These are phyloP conservation scores for Blastocladiella emersonii DNA, from an alignment of 371 early-diverging fungal species.

Conservation along the genomic window DNA sequence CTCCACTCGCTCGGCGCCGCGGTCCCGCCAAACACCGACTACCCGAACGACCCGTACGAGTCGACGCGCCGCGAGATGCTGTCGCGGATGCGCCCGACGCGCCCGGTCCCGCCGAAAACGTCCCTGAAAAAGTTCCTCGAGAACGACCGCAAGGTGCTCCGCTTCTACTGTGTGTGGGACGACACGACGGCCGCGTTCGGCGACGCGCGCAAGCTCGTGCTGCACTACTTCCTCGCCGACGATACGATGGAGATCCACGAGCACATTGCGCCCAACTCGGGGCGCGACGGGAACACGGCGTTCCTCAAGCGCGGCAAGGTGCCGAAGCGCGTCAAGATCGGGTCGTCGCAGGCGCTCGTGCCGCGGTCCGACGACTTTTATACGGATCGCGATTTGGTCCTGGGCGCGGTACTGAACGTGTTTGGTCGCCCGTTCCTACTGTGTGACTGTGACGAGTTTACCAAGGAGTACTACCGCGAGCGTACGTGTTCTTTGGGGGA, in stretches of 20 bases:
- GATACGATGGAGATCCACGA: slow-evolving; percentile 39
- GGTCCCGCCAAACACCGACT: slow-evolving; percentile 21
- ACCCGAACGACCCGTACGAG: slow-evolving; percentile 34
- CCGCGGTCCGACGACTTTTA: slow-evolving; percentile 21
- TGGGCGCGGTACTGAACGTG: slow-evolving; percentile 33
- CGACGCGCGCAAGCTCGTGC: slow-evolving; percentile 34
- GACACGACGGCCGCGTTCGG: slow-evolving; percentile 36
- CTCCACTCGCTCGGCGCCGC: slow-evolving; percentile 13
- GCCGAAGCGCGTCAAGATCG: slow-evolving; percentile 17
- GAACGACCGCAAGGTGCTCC: slow-evolving; percentile 38
- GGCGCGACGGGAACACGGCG: slow-evolving; percentile 24
- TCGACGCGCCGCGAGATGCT: slow-evolving; percentile 21
- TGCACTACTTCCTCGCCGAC: slow-evolving; percentile 37
- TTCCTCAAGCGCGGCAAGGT: slow-evolving; percentile 27
- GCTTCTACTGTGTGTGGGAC: slow-evolving; percentile 44
- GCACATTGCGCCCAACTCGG: slow-evolving; percentile 29
- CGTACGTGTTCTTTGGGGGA: not conserved
- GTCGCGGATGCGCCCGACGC: slow-evolving; percentile 29
- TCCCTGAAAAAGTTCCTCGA: slow-evolving; percentile 37
- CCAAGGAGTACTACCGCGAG: slow-evolving; percentile 29
- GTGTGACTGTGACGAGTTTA: slow-evolving; percentile 43
- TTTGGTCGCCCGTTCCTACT: slow-evolving; percentile 36
- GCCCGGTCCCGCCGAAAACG: slow-evolving; percentile 23
- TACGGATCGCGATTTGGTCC: slow-evolving; percentile 28
- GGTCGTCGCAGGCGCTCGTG: slow-evolving; percentile 1